Base-by-base conservation (phyloP, 768 basidiomycete species). In the Postia placenta region DNA sequence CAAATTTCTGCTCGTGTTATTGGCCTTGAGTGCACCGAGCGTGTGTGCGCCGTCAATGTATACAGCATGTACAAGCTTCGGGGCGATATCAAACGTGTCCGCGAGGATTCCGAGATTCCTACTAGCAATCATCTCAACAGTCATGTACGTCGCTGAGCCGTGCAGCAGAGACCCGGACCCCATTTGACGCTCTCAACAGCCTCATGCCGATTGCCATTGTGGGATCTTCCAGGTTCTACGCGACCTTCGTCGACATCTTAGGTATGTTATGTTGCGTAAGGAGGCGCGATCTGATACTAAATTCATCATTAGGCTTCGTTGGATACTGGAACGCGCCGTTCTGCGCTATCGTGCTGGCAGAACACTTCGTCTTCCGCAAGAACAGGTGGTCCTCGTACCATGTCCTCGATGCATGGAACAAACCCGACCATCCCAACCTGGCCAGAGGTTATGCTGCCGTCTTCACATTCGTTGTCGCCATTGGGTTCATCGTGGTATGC, bases 21-120 rank as follows among this genome's bases (percentile, higher is more conserved):
- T 77, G 27, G 72, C 74, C 14, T 56, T 75, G 54, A 75, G 69
- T 42, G 70, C 79, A 22, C 73, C 75, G 14, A 75, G 74, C 51
- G 79, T 78, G 51, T 73, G 74, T 42, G 77, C 77, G 5, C 80
- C 79, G 1, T 75, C 76, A 28, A 78, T 81, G 68, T 83, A 83
- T 56, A 73, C 74, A n/a, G 75, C 70, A 54, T 70, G 72, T 42
- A 74, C 74, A 27, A 73, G 72, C 45, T 61, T 74, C 55, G 71
- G 72, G 72, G 62, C 71, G 5, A 47, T 72, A 7, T 57, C 65
- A 11, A 55, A 49, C 17, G 56, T 62, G 49, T 65, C 71, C 35
- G 48, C 60, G 42, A 49, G 60, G 19, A 56, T 75, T 19, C 74
- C 75, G 20, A 69, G 76, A 12, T 76, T 70, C 65, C 57, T 76